phyloP scores from a whole-genome alignment of 2,329 filamentous ascomycete species.

The Botrytis deweyae region DNA sequence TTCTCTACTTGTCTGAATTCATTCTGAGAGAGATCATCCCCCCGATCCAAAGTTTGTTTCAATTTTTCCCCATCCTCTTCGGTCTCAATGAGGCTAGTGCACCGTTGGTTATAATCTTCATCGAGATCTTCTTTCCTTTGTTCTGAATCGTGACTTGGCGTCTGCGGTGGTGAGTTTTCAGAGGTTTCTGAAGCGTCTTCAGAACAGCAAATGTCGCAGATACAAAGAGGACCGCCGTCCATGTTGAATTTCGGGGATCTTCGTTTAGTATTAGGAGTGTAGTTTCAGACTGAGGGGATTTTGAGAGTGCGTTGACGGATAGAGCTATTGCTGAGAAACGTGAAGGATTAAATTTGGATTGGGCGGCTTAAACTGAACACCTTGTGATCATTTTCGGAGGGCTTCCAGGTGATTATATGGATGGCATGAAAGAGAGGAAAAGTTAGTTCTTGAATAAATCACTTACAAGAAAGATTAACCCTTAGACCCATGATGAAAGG shows the following conservation, averaged over 20 bases:
- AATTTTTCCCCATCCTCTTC: not conserved
- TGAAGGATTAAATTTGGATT: not conserved
- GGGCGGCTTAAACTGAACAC: accelerated
- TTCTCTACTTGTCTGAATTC: not conserved
- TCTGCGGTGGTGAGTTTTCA: not conserved
- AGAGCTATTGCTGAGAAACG: not conserved
- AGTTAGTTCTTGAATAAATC: not conserved
- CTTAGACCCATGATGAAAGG: not conserved
- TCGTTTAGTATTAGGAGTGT: not conserved
- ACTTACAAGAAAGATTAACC: not conserved
- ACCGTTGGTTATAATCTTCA: not conserved
- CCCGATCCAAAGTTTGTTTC: not conserved
- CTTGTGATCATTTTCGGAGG: accelerated
- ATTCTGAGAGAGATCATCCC: not conserved
- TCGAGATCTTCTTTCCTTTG: not conserved
- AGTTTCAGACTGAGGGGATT: no score
- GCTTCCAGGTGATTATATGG: not conserved
- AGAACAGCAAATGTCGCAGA: not conserved
- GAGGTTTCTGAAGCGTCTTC: not conserved
- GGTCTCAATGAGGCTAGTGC: not conserved
- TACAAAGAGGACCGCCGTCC: not conserved
- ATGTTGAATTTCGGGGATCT: not conserved
- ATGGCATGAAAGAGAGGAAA: not conserved
- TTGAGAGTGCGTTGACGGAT: no score
- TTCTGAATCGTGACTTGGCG: not conserved